phyloP scores from a whole-genome alignment of 148 eudicot species.

The Arctostaphylos glauca region DNA sequence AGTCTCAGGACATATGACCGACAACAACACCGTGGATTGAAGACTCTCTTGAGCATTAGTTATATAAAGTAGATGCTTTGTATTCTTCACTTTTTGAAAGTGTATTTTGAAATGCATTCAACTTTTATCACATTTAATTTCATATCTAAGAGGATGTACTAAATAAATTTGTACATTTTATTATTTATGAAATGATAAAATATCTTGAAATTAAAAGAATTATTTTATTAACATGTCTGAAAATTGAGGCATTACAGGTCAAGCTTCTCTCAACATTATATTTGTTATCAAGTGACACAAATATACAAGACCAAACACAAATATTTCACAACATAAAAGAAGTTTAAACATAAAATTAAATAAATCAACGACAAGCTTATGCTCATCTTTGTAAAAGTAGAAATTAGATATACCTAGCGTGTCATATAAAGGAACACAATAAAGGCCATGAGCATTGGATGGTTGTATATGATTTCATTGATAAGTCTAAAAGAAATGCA shows the following conservation, averaged over 20 bases:
- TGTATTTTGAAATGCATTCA: too few relatives aligned
- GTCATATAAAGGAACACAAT: slow-evolving; percentile 91
- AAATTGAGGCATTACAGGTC: neutral
- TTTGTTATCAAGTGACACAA: neutral
- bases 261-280: slow-evolving; percentile 10
- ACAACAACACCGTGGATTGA: too few relatives aligned
- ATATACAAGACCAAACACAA: neutral
- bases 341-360: neutral
- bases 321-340: neutral
- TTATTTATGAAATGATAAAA: too few relatives aligned
- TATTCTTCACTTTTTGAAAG: too few relatives aligned
- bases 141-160: too few relatives aligned
- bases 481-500: slow-evolving; percentile 10
- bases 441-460: slow-evolving; percentile 93
- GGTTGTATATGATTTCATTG: slow-evolving; percentile 56
- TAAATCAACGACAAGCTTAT: neutral
- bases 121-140: too few relatives aligned
- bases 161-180: too few relatives aligned
- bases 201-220: too few relatives aligned
- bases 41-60: too few relatives aligned
- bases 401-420: slow-evolving; percentile 62
- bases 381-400: slow-evolving; percentile 12
- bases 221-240: too few relatives aligned
- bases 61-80: too few relatives aligned
- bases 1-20: too few relatives aligned